Conservation (phyloP, 208 protist genomes). For the Crithidia sp. region DNA sequence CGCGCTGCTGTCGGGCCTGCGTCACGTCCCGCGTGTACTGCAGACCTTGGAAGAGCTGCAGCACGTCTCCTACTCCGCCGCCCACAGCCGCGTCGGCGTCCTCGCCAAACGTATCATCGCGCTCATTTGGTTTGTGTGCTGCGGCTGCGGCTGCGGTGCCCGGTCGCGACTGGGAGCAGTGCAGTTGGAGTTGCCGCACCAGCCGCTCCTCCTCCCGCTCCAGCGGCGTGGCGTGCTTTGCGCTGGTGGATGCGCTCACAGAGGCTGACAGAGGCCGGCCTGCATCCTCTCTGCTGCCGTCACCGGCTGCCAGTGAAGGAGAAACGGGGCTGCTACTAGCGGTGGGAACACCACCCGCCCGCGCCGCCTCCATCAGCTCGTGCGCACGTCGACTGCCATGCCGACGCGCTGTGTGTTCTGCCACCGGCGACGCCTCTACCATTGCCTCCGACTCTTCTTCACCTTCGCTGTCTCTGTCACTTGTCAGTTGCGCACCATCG, state of each 20-base stretch:
- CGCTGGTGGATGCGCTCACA: background rate
- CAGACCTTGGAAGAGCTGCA: slow-evolving; percentile 54
- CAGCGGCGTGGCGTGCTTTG: slow-evolving; percentile 6
- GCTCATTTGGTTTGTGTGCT: background rate
- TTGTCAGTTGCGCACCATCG: slow-evolving; percentile 39
- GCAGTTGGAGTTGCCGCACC: slow-evolving; percentile 24
- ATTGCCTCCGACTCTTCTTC: background rate
- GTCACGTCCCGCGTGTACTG: slow-evolving; percentile 52
- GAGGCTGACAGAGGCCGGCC: background rate
- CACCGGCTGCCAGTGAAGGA: too few relatives aligned
- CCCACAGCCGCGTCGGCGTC: background rate
- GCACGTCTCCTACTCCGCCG: slow-evolving; percentile 2
- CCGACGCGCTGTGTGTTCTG: background rate
- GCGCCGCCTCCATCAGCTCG: background rate
- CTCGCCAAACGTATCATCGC: too few relatives aligned
- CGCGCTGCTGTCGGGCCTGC: slow-evolving; percentile 45
- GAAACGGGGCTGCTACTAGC: too few relatives aligned
- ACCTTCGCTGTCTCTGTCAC: slow-evolving; percentile 20
- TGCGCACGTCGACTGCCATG: slow-evolving; percentile 9
- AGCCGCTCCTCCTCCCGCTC: slow-evolving; percentile 27
- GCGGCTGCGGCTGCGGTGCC: background rate
- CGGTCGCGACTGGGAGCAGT: background rate
- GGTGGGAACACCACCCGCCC: background rate
- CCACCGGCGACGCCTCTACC: background rate
- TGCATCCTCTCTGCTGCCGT: background rate